Base-by-base conservation (phyloP, 2,329 filamentous ascomycete species). In the Alternaria hordeiaustralica region DNA sequence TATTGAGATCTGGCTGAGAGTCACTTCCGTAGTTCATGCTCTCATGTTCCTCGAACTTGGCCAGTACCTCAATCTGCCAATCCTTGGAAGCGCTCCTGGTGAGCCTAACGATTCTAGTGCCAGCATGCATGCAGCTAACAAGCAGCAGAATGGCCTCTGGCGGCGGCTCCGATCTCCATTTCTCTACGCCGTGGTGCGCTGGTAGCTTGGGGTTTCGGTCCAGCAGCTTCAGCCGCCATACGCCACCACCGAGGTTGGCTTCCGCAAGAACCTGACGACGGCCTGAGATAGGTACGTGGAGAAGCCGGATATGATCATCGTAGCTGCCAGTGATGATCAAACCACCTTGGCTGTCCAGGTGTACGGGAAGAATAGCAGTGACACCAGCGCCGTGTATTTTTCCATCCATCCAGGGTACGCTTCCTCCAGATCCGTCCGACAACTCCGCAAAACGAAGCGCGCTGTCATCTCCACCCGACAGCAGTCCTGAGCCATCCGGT, bases 1-100 rank as follows among this genome's bases (percentile, higher is more conserved):
- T 23, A 60, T 71, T 70, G 15, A 74, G 51, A 1, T 25, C 73
- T 2, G 85, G 85, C 68, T 87, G 84, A 62, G 89, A 87, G 79
- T 94, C 94, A 71, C 91, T 92, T 7, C 91, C 94, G 78, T 98
- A 98, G 74, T 97, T 97, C 93, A 97, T 97, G 78, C 93, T 97
- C 81, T 92, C 85, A 77, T 97, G 94, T 76, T 95, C 92, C 70
- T 93, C 91, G 74, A 97, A 97, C 56, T 85, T 87, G 0, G 87
- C 89, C 50, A 94, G 69, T 2, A 95, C 84, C 46, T 86, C 82
- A 61, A 96, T 89, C 1, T 73, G 75, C 87, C 90, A 93, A 60
- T 81, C 57, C 2, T 65, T 61, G n/a, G 68, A 67, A 15, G 44
- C 74, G 28, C 33, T 72, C 71, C 41, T 63, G 7, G 64, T 74